Evolutionary conservation across 2,329 filamentous ascomycete species (phyloP).

Genomic region (Talaromyces sp.): DNA sequence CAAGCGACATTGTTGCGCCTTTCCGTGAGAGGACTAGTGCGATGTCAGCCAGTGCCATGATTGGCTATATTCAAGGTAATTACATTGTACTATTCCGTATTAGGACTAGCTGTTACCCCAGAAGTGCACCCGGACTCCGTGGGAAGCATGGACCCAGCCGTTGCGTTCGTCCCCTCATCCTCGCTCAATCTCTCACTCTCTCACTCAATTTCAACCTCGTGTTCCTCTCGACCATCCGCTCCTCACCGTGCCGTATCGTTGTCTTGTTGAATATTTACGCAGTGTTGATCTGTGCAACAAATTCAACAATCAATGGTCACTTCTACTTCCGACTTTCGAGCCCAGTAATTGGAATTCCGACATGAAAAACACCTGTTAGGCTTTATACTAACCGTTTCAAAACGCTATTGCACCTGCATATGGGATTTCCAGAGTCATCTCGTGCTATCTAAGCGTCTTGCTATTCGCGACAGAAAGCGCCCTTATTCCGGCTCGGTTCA

Average conservation of each 20-base stretch:
- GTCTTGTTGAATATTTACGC: neutral
- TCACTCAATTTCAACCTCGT: neutral
- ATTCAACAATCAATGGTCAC: neutral
- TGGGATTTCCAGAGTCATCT: neutral
- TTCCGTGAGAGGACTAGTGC: neutral
- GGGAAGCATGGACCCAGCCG: neutral
- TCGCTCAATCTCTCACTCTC: neutral
- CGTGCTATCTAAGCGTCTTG: neutral
- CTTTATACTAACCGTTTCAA: neutral
- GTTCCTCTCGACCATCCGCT: neutral
- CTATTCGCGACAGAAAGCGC: neutral
- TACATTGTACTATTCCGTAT: neutral
- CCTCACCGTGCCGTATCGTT: neutral
- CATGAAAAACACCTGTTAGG: neutral
- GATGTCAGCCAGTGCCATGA: neutral
- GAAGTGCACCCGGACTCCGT: neutral
- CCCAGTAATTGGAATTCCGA: neutral
- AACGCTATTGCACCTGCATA: neutral
- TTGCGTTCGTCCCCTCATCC: slow-evolving; percentile 1
- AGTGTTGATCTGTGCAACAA: neutral
- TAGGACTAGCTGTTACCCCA: slow-evolving; percentile 1
- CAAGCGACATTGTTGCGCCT: neutral
- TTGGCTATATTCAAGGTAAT: neutral
- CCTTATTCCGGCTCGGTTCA: neutral
- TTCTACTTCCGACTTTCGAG: neutral